Evolutionary conservation across 2,329 filamentous ascomycete genomes (phyloP), one percentile per base, ranked within the genome.

Genomic region (Aspergillus ibericus): DNA sequence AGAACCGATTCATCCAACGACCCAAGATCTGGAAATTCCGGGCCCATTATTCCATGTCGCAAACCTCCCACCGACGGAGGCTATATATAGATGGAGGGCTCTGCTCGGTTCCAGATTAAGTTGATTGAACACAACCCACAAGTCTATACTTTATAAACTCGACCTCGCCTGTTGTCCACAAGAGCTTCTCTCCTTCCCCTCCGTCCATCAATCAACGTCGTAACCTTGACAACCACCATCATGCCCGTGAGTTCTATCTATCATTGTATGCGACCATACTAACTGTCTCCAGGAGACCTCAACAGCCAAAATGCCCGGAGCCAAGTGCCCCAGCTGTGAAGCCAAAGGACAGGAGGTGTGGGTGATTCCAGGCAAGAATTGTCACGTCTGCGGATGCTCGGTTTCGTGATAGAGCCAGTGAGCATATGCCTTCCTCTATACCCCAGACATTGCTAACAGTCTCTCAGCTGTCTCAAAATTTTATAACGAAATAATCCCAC

Each of bases 311-410:
- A 78, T 80, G 77, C 75, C 77, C n/a, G 77, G 77, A 59, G 72
- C 77, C 18, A 70, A 72, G 29, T 80, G 77, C 58, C 76, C 76
- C 29, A 75, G 62, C 16, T 80, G 77, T 57, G 56, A 65, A 51
- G 60, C 59, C 2, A 56, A 70, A 6, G 75, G 76, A 22, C 65
- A 73, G 53, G 76, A 78, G 63, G 68, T 71, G 22, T 80, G 77
- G 77, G 77, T 80, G 3, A 79, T 79, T 55, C 77, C 77, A 5
- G 77, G 77, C n/a, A 79, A 78, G 59, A 70, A 74, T 61, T 80
- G 77, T 59, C 77, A 78, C 62, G 65, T 75, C 40, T 79, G 77
- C 56, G 72, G 75, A 10, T 74, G 72, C 59, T 70, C 47, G 71
- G 74, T 59, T 65, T 66, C 68, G 46, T 67, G 60, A 68, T 54